These are phyloP conservation scores for Jamesozyma spencerorum DNA, from an alignment of 805 yeast genomes.

Conservation along the genomic window DNA sequence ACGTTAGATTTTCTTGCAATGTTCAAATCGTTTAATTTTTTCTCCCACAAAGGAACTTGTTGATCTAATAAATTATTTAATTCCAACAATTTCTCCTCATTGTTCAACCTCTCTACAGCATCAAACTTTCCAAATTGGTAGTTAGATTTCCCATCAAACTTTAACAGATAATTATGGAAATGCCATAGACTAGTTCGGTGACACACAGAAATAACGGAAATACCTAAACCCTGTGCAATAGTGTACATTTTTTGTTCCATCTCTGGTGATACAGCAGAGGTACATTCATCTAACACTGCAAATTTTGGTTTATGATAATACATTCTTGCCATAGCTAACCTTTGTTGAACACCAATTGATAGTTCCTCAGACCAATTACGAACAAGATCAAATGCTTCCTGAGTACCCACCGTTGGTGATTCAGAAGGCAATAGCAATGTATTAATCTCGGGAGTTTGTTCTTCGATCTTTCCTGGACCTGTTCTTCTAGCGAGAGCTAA, in stretches of 20 bases:
- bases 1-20: conserved; percentile 37
- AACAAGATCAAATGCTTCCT: conserved; percentile 54
- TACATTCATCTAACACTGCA: conserved; percentile 93
- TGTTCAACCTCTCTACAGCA: conserved; percentile 59
- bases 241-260: conserved; percentile 85
- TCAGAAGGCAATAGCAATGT: background rate
- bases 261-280: conserved; percentile 85
- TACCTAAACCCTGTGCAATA: conserved; percentile 69
- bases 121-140: conserved; percentile 55
- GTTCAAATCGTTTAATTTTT: conserved; percentile 55
- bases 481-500: conserved; percentile 24
- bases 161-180: conserved; percentile 73
- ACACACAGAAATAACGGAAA: conserved; percentile 81
- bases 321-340: conserved; percentile 86
- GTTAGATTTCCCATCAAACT: conserved; percentile 78
- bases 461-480: background rate
- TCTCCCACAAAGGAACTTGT: conserved; percentile 56
- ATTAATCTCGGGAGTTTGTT: background rate
- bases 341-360: conserved; percentile 85
- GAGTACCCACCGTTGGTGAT: conserved; percentile 16
- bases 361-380: conserved; percentile 85
- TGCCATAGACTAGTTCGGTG: conserved; percentile 91
- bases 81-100: conserved; percentile 68
- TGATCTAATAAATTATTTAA: conserved; percentile 60
- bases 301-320: conserved; percentile 86